Percentiles rank a stretch among this genome's conserved stretches.
These are phyloP conservation scores for Pyrenochaeta sp. DNA, from an alignment of 2,329 filamentous ascomycete species.

Conservation along the genomic window DNA sequence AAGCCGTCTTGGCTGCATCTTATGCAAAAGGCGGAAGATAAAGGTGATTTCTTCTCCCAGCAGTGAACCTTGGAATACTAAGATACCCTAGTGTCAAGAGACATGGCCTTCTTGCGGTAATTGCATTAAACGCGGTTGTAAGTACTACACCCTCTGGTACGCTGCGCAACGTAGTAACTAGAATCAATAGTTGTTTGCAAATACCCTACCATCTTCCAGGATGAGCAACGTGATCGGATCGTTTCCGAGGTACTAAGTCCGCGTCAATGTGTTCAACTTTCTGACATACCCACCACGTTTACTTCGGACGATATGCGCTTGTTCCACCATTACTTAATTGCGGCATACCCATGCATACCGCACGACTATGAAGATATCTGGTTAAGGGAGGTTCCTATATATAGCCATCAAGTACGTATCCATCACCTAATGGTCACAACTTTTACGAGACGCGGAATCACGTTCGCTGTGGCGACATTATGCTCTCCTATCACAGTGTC, in stretches of 20 bases:
- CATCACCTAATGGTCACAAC: not conserved
- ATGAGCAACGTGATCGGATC: constrained; percentile 22
- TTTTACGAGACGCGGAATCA: no score
- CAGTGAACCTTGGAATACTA: not conserved
- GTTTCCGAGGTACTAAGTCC: constrained; percentile 18
- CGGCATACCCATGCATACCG: constrained; percentile 46
- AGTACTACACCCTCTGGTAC: not conserved
- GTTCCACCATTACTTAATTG: constrained; percentile 62
- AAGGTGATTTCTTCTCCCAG: constrained; percentile 59
- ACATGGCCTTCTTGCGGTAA: constrained; percentile 50
- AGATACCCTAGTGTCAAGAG: constrained; percentile 44
- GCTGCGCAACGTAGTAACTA: not conserved
- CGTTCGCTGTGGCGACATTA: no score
- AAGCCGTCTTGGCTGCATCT: constrained; percentile 70
- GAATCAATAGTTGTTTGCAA: constrained; percentile 30
- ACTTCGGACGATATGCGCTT: constrained; percentile 59
- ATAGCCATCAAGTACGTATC: constrained; percentile 24
- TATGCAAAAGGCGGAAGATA: constrained; percentile 74
- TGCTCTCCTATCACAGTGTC: not conserved
- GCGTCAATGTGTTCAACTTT: constrained; percentile 22
- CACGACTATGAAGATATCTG: constrained; percentile 21
- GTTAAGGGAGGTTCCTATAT: constrained; percentile 23
- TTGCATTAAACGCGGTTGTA: constrained; percentile 44
- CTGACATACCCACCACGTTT: constrained; percentile 41
- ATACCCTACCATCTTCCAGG: constrained; percentile 39